A percentile compares a stretch with the other conserved stretches of the same genome.
These are phyloP conservation scores for Verticillium klebahnii DNA, from an alignment of 2,329 filamentous ascomycete species.

Conservation along the genomic window DNA sequence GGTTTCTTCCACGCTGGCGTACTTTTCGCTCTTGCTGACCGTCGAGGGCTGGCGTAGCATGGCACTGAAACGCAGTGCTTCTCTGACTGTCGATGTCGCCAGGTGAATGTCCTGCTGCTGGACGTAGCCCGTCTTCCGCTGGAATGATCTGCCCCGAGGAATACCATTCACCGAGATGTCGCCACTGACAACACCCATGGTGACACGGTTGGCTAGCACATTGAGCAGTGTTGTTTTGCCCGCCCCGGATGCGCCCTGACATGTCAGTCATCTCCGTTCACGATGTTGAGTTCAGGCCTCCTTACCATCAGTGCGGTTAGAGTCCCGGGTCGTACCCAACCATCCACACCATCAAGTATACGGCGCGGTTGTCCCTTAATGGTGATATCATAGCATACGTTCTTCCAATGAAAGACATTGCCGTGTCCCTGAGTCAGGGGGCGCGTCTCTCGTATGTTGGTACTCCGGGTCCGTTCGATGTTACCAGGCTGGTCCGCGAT, in stretches of 20 bases:
- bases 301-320: constrained; percentile 60
- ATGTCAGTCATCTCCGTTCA: neutral
- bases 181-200: constrained; percentile 63
- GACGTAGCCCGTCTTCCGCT: constrained; percentile 64
- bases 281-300: constrained; percentile 29
- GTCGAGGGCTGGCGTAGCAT: constrained; percentile 61
- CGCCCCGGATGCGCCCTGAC: constrained; percentile 11
- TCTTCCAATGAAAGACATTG: constrained; percentile 59
- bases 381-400: constrained; percentile 66
- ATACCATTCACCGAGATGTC: constrained; percentile 67
- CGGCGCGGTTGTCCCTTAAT: constrained; percentile 58
- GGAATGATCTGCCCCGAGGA: constrained; percentile 59
- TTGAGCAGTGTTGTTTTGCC: constrained; percentile 50
- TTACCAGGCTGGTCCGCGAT: neutral
- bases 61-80: constrained; percentile 63
- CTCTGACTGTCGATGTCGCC: constrained; percentile 41
- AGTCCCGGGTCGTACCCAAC: constrained; percentile 68
- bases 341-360: constrained; percentile 62
- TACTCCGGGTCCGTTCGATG: too few relatives aligned
- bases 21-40: constrained; percentile 29
- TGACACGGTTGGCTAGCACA: constrained; percentile 61
- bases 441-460: too few relatives aligned
- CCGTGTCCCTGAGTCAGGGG: neutral
- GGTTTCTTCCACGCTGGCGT: constrained; percentile 20
- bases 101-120: constrained; percentile 53